A percentile compares a stretch with the other conserved stretches of the same genome.
phyloP scores from a whole-genome alignment of 1,284 basidiomycete species.

The Lentinula novae-zelandiae region DNA sequence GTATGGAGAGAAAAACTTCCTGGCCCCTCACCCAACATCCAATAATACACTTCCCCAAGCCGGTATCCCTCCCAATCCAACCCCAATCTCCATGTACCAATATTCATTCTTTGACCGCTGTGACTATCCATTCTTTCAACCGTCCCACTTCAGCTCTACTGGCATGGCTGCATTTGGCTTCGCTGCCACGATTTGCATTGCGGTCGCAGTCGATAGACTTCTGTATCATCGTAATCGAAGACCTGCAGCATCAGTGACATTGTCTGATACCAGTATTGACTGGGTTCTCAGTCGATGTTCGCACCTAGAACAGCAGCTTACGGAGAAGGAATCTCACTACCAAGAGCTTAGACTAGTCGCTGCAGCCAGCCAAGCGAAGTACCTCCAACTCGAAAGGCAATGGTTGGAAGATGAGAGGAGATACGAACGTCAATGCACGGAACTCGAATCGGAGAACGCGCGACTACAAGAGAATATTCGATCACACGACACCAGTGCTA shows the following conservation, averaged over 20 bases:
- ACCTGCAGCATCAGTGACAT: background rate
- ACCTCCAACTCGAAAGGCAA: constrained; percentile 14
- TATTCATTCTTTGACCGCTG: constrained; percentile 1
- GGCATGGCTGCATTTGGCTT: constrained; percentile 5
- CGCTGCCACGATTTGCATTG: constrained; percentile 5
- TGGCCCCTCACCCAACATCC: background rate
- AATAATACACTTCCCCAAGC: background rate
- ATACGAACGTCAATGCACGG: constrained; percentile 9
- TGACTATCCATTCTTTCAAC: background rate
- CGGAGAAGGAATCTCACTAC: constrained; percentile 6
- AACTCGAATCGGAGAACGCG: constrained; percentile 9
- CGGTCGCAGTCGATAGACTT: background rate
- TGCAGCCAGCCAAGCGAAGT: constrained; percentile 15
- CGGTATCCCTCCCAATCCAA: background rate
- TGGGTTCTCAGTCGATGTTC: constrained; percentile 6
- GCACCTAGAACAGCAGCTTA: constrained; percentile 9
- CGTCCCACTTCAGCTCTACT: background rate
- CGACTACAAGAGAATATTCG: background rate
- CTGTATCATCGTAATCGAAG: background rate
- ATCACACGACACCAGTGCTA: background rate
- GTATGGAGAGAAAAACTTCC: background rate
- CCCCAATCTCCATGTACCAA: background rate
- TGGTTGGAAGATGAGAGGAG: constrained; percentile 13
- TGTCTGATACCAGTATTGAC: background rate
- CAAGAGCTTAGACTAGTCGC: constrained; percentile 3